These are phyloP conservation scores for Typha latifolia DNA, from an alignment of 176 grass and related monocot species.

Conservation along the genomic window DNA sequence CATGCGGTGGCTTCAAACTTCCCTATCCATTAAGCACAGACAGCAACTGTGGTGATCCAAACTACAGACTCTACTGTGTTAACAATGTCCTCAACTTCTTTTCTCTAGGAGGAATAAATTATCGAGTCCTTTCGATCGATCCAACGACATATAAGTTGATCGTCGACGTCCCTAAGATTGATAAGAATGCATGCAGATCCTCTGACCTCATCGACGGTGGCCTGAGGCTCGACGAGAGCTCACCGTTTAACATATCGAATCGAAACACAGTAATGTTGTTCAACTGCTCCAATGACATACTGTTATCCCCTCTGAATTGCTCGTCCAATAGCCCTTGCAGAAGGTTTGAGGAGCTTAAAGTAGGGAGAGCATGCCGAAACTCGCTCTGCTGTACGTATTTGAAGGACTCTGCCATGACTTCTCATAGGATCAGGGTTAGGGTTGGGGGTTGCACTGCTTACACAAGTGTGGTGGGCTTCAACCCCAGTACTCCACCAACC, in stretches of 20 bases:
- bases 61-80: conserved; percentile 14
- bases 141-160: conserved; percentile 3
- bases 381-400: conserved; percentile 18
- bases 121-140: conserved; percentile 17
- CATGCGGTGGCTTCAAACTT: conserved; percentile 9
- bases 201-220: conserved; percentile 10
- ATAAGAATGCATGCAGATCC: conserved; percentile 3
- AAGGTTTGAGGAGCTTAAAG: conserved; percentile 9
- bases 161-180: conserved; percentile 9
- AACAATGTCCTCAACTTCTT: conserved; percentile 16
- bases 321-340: conserved; percentile 11
- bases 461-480: conserved; percentile 15
- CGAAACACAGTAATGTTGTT: conserved; percentile 27
- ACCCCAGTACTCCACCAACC: conserved; percentile 1
- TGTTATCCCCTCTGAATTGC: conserved; percentile 14
- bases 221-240: conserved; percentile 12
- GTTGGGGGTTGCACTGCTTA: conserved; percentile 20
- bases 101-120: conserved; percentile 6
- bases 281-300: conserved; percentile 10
- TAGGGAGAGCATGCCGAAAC: conserved; percentile 14
- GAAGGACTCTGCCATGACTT: conserved; percentile 23
- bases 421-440: conserved; percentile 18
- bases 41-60: conserved; percentile 11
- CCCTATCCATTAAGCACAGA: conserved; percentile 19
- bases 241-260: conserved; percentile 23